Conservation (phyloP, 805 yeast genomes). For the Lachancea sp. region DNA sequence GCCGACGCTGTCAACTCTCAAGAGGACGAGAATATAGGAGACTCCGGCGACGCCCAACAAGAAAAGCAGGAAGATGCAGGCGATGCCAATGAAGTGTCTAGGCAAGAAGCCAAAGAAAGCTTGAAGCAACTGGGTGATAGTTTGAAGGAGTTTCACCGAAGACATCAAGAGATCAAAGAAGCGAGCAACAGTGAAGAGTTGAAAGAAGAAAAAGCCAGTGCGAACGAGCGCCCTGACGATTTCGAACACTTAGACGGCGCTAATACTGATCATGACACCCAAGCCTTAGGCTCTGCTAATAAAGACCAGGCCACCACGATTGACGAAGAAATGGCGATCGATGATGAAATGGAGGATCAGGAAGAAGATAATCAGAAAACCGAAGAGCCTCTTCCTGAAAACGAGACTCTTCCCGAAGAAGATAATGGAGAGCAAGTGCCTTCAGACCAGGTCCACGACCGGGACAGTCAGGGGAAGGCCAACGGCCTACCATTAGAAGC, state of each 20-base stretch:
- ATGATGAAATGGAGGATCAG: slow-evolving; percentile 44
- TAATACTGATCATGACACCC: slow-evolving; percentile 71
- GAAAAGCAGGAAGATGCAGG: slow-evolving; percentile 36
- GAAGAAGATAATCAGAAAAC: slow-evolving; percentile 19
- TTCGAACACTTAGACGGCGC: slow-evolving; percentile 80
- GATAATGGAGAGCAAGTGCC: slow-evolving; percentile 24
- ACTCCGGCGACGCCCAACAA: slow-evolving; percentile 49
- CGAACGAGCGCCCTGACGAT: slow-evolving; percentile 73
- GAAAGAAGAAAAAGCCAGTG: slow-evolving; percentile 43
- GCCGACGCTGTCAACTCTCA: slow-evolving; percentile 49
- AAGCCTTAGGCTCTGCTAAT: slow-evolving; percentile 87
- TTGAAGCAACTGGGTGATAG: slow-evolving; percentile 88
- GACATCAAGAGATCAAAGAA: slow-evolving; percentile 81
- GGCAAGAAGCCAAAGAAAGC: slow-evolving; percentile 67
- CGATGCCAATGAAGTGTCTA: slow-evolving; percentile 43
- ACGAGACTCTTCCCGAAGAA: slow-evolving; percentile 30
- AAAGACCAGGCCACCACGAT: slow-evolving; percentile 71
- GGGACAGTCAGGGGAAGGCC: slow-evolving; percentile 38
- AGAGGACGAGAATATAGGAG: slow-evolving; percentile 63
- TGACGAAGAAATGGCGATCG: slow-evolving; percentile 76
- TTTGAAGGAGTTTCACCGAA: slow-evolving; percentile 82
- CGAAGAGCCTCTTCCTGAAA: slow-evolving; percentile 32
- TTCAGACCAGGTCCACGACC: slow-evolving; percentile 21
- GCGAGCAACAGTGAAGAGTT: slow-evolving; percentile 47
- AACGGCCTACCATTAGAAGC: slow-evolving; percentile 49